Conservation (phyloP, 1,139 yeast species). For the Yamadazyma blattariae region DNA sequence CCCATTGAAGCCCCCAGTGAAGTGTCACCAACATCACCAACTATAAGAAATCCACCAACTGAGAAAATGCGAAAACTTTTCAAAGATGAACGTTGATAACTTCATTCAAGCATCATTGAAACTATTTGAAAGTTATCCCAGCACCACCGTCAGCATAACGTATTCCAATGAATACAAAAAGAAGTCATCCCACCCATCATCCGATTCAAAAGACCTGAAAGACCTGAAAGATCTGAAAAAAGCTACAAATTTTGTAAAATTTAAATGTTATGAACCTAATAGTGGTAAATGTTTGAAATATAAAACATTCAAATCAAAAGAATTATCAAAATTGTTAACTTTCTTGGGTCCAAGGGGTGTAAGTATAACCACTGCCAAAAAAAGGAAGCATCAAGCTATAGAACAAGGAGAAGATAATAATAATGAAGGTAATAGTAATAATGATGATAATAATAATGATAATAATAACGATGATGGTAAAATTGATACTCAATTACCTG, state of each 20-base stretch:
- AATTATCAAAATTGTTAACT: slow-evolving; percentile 71
- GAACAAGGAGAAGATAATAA: slow-evolving; percentile 4
- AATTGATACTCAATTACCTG: slow-evolving; percentile 23
- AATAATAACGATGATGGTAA: slow-evolving; percentile 4
- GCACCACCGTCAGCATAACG: slow-evolving; percentile 39
- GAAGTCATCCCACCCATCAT: no score
- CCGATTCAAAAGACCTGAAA: no score
- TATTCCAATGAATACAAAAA: slow-evolving; percentile 31
- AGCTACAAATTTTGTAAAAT: slow-evolving; percentile 41
- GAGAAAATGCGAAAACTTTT: no score
- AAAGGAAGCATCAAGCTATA: slow-evolving; percentile 1
- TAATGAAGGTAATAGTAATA: slow-evolving; percentile 4
- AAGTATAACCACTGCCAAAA: slow-evolving; percentile 22
- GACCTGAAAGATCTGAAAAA: no score
- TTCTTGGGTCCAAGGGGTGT: slow-evolving; percentile 88
- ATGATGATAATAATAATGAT: slow-evolving; percentile 4
- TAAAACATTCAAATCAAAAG: slow-evolving; percentile 66
- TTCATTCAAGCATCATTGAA: slow-evolving; percentile 35
- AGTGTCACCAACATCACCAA: no score
- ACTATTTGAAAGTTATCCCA: slow-evolving; percentile 37
- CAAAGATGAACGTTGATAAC: slow-evolving; percentile 24
- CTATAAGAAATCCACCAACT: no score
- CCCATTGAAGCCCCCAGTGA: no score
- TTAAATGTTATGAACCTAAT: slow-evolving; percentile 71
- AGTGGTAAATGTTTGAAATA: slow-evolving; percentile 66